These are phyloP conservation scores for Trichophaea hybrida DNA, from an alignment of 2,329 filamentous ascomycete species.

Conservation along the genomic window DNA sequence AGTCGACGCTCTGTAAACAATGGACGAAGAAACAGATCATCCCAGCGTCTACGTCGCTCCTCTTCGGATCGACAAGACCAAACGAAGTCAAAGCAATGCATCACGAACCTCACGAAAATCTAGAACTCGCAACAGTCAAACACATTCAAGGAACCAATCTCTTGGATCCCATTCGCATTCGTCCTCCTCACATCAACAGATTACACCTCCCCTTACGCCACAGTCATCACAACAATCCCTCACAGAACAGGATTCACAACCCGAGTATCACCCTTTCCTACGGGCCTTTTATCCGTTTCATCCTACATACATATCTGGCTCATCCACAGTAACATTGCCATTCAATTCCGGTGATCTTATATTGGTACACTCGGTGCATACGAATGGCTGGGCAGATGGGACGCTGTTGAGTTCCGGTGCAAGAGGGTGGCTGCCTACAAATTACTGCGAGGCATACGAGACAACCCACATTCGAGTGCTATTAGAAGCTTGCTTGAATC, in stretches of 20 bases:
- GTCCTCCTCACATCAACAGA: constrained; percentile 13
- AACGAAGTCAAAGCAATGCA: constrained; percentile 20
- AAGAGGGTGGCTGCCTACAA: constrained; percentile 90
- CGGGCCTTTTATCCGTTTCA: constrained; percentile 89
- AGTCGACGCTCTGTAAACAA: constrained; percentile 1
- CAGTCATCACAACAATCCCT: constrained; percentile 19
- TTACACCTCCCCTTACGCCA: constrained; percentile 21
- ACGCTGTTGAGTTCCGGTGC: constrained; percentile 74
- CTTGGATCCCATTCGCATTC: constrained; percentile 16
- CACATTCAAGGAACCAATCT: constrained; percentile 19
- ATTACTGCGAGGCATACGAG: constrained; percentile 93
- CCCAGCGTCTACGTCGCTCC: constrained; percentile 23
- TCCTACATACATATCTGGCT: constrained; percentile 60
- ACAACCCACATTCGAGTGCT: constrained; percentile 73
- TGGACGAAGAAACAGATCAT: constrained; percentile 14
- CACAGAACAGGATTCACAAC: neutral
- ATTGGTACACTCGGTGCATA: constrained; percentile 88
- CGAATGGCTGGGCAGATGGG: constrained; percentile 96
- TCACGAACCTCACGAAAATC: constrained; percentile 14
- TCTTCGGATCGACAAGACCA: constrained; percentile 22
- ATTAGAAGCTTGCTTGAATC: constrained; percentile 44
- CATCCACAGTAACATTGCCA: constrained; percentile 66
- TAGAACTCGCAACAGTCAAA: constrained; percentile 12
- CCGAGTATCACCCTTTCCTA: constrained; percentile 44
- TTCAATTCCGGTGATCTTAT: constrained; percentile 85